A percentile compares a stretch with the other conserved stretches of the same genome.
Conservation (phyloP, 768 basidiomycete species). For the Strobilomyces echinocephalus region DNA sequence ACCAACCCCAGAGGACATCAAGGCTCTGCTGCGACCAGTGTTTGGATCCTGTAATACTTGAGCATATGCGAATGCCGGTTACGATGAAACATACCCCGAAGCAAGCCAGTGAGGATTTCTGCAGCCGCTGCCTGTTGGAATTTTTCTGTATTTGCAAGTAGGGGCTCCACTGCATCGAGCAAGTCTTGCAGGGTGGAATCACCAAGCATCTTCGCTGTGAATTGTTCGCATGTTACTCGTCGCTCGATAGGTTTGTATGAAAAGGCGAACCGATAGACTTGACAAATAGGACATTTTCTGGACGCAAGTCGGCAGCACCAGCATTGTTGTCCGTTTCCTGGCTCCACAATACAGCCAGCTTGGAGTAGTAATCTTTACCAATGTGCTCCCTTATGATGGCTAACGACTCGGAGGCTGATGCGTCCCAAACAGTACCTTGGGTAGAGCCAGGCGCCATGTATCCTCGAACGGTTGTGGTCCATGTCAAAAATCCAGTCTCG, state of each 20-base stretch:
- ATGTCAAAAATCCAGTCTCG: conserved; percentile 72
- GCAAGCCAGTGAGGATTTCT: conserved; percentile 66
- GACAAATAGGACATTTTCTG: conserved; percentile 45
- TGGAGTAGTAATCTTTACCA: conserved; percentile 52
- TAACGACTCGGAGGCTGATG: conserved; percentile 45
- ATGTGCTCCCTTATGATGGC: conserved; percentile 47
- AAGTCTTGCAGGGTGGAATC: conserved; percentile 47
- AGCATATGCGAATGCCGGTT: conserved; percentile 4
- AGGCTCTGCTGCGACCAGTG: conserved; percentile 65
- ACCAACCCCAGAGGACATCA: conserved; percentile 69
- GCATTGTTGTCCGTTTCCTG: conserved; percentile 70
- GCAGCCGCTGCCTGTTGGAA: conserved; percentile 83
- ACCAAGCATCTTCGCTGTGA: conserved; percentile 63
- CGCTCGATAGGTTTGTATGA: conserved; percentile 35
- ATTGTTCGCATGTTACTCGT: conserved; percentile 25
- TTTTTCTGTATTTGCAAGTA: conserved; percentile 64
- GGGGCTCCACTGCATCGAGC: conserved; percentile 52
- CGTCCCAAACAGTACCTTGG: conserved; percentile 50
- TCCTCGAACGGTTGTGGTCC: conserved; percentile 60
- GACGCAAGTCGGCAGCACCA: conserved; percentile 51
- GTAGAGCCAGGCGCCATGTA: conserved; percentile 39
- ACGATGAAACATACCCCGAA: conserved; percentile 51
- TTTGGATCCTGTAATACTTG: conserved; percentile 56
- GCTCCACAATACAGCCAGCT: conserved; percentile 63
- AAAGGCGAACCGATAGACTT: conserved; percentile 43